phyloP scores from a whole-genome alignment of 305 asterid species.

The Solanum chacoense region DNA sequence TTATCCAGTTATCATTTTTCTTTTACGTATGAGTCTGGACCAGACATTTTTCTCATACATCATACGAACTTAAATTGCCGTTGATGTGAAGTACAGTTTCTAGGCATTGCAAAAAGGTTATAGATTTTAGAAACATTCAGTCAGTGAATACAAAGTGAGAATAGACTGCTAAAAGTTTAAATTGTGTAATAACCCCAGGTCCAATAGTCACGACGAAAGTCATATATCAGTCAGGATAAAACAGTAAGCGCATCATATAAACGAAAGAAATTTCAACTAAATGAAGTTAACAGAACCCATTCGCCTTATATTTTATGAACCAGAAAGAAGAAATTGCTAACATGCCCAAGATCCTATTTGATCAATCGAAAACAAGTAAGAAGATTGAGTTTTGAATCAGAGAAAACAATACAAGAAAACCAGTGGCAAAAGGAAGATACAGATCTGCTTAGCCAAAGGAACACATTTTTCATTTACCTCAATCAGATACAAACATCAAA shows the following conservation, averaged over 20 bases:
- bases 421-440: not conserved
- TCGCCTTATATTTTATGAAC: not conserved
- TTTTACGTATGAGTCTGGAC: not conserved
- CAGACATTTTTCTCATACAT: not conserved
- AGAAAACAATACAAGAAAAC: not conserved
- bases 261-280: not conserved
- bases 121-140: not conserved
- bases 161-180: not conserved
- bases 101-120: not conserved
- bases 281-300: not conserved
- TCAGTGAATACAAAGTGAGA: not conserved
- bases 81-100: not conserved
- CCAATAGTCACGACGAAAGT: not conserved
- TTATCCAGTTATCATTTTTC: not conserved
- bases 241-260: not conserved
- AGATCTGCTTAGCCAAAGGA: not conserved
- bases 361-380: not conserved
- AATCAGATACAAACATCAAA: not conserved
- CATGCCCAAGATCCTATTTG: not conserved
- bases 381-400: not conserved
- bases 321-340: not conserved
- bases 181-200: not conserved
- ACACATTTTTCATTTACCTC: not conserved
- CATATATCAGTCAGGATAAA: not conserved
- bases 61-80: not conserved